A percentile compares a stretch with the other conserved stretches of the same genome.
Evolutionary conservation across 2,329 filamentous ascomycete genomes (phyloP).

Genomic region (Botryotinia narcissicola): DNA sequence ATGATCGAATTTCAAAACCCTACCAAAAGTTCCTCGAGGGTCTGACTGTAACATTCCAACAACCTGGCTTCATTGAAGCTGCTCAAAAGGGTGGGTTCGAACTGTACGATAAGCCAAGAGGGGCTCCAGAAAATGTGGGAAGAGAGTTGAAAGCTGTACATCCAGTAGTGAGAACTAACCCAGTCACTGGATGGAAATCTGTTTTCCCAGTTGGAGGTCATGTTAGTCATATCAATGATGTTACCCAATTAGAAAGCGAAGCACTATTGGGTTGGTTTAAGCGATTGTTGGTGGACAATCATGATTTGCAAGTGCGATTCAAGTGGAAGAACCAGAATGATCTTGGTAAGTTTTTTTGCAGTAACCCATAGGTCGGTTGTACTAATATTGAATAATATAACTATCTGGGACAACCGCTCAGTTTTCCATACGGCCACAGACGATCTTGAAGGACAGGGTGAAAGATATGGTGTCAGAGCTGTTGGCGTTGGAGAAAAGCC

Average conservation of each 20-base stretch:
- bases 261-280: constrained; percentile 52
- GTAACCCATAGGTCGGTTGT: too few species aligned
- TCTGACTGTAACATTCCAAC: constrained; percentile 54
- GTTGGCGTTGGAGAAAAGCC: constrained; percentile 52
- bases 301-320: constrained; percentile 52
- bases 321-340: constrained; percentile 41
- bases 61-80: constrained; percentile 50
- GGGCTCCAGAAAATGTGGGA: constrained; percentile 52
- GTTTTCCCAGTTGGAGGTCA: constrained; percentile 53
- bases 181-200: constrained; percentile 57
- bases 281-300: constrained; percentile 51
- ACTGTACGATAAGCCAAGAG: constrained; percentile 46
- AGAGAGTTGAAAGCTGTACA: constrained; percentile 49
- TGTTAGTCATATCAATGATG: constrained; percentile 50
- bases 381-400: constrained; percentile 23
- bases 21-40: constrained; percentile 58
- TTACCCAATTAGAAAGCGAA: constrained; percentile 49
- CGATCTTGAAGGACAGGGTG: constrained; percentile 50
- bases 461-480: constrained; percentile 46
- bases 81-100: constrained; percentile 47
- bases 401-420: constrained; percentile 58
- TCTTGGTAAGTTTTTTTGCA: constrained; percentile 23
- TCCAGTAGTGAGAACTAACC: constrained; percentile 56
- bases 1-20: constrained; percentile 58
- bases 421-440: constrained; percentile 54